Base-by-base conservation (phyloP, 345 rosid species). In the Excoecaria agallocha region DNA sequence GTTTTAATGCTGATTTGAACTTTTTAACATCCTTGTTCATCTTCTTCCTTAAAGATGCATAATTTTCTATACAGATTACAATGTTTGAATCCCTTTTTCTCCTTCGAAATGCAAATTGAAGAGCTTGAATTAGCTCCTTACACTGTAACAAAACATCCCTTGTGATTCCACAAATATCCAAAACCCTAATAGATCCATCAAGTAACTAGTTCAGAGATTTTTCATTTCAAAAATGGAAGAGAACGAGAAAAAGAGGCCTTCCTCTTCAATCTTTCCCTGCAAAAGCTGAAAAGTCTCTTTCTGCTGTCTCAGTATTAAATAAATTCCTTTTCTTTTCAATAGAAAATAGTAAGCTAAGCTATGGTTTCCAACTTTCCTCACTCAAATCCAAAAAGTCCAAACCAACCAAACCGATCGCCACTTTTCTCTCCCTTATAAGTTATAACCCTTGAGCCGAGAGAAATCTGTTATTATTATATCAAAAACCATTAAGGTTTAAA, bases 91-190 rank as follows among this genome's bases (percentile, higher is more conserved):
- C 82, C 22, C 84, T 76, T 52, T 82, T 89, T 75, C 86, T 87
- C 77, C 96, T 79, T 16, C 94, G 84, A 17, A 88, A 55, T 10
- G 89, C 81, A 2, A 90, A 91, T 45, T 89, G 89, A 71, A 91
- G 89, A 12, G 68, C 82, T 62, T 77, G 90, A 67, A 84, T 75
- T 25, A 79, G 84, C 51, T 91, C 91, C 30, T 86, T 86, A 46
- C 85, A 75, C 66, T 84, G 83, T 52, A 80, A 72, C 79, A 88
- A 69, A 58, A 81, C 71, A 69, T 94, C 93, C 38, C 91, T 84
- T 4, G 88, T 78, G 35, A 82, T 80, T 16, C 82, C 83, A 67
- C 94, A 52, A 5, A 52, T 1, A 73, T 93, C 96, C 16, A 91
- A 68, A 55, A 88, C 77, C 81, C 74, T 85, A 30, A 89, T 79